A percentile compares a stretch with the other conserved stretches of the same genome.
Conservation (phyloP, 768 basidiomycete species). For the Mycena vitilis region DNA sequence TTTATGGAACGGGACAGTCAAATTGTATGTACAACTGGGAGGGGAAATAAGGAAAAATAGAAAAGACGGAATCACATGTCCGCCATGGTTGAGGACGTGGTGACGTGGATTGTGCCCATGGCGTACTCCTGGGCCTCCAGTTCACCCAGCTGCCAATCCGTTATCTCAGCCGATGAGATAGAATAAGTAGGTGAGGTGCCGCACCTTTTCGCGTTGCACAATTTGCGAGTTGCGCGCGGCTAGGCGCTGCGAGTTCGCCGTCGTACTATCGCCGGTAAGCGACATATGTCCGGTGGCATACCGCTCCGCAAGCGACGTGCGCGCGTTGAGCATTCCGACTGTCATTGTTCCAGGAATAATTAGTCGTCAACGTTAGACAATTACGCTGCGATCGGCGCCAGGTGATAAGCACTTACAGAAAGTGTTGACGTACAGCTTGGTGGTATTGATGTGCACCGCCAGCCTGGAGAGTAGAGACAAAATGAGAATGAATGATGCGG, state of each 20-base stretch:
- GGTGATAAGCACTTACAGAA: constrained; percentile 56
- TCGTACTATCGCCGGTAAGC: constrained; percentile 2
- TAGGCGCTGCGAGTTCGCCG: constrained; percentile 1
- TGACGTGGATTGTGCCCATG: constrained; percentile 26
- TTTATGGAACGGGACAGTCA: too few species aligned
- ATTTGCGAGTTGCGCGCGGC: neutral
- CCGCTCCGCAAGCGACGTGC: constrained; percentile 22
- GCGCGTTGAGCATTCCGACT: constrained; percentile 37
- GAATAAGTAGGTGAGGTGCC: neutral
- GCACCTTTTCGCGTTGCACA: constrained; percentile 7
- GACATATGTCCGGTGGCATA: constrained; percentile 31
- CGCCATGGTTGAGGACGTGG: constrained; percentile 24
- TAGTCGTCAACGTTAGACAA: neutral
- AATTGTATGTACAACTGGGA: too few species aligned
- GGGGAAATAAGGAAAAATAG: too few species aligned
- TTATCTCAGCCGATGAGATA: neutral
- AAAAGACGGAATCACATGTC: constrained; percentile 15
- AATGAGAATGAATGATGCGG: neutral
- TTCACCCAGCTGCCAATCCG: constrained; percentile 2
- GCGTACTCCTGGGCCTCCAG: constrained; percentile 21
- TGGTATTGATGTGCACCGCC: constrained; percentile 60
- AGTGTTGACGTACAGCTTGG: constrained; percentile 61
- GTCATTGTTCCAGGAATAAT: neutral
- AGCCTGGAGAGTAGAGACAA: constrained; percentile 44
- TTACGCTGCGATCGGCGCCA: neutral